A percentile compares a stretch with the other conserved stretches of the same genome.
phyloP scores from a whole-genome alignment of 352 stramenopile species.

The Lagenidium sp. region DNA sequence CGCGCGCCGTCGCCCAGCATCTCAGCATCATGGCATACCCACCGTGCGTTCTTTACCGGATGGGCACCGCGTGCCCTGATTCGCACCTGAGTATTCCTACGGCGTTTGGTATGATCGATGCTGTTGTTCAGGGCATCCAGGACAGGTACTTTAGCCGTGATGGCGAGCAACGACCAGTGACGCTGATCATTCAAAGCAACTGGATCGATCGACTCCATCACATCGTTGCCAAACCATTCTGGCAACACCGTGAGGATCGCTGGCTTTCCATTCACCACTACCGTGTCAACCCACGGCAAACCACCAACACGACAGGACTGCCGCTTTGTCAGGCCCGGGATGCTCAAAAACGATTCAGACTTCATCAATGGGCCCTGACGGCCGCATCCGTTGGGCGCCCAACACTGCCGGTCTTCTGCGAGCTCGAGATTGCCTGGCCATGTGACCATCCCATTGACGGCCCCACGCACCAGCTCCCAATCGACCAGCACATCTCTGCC shows the following conservation, averaged over 20 bases:
- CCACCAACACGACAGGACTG: too few relatives aligned
- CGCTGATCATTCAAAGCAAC: slow-evolving; percentile 3
- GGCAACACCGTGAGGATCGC: neutral
- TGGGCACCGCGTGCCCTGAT: neutral
- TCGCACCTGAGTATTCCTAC: neutral
- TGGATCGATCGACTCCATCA: slow-evolving; percentile 14
- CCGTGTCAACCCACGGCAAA: too few relatives aligned
- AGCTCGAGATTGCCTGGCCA: too few relatives aligned
- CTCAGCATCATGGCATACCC: slow-evolving; percentile 6
- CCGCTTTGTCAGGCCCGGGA: too few relatives aligned
- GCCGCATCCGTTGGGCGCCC: too few relatives aligned
- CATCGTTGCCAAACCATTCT: neutral
- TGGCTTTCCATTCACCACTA: neutral
- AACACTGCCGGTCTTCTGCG: too few relatives aligned
- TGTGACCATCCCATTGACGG: too few relatives aligned
- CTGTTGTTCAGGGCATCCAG: slow-evolving; percentile 1
- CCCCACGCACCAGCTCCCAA: too few relatives aligned
- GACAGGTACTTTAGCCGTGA: neutral
- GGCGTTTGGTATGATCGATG: slow-evolving; percentile 11
- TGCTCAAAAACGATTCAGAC: too few relatives aligned
- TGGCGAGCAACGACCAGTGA: neutral
- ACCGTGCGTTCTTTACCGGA: slow-evolving; percentile 10
- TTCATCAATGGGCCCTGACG: too few relatives aligned
- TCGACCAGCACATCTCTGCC: too few relatives aligned
- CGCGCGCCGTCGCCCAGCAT: slow-evolving; percentile 2